Base-by-base conservation (phyloP, 495 filamentous ascomycete genomes). In the Cryomyces minteri region DNA sequence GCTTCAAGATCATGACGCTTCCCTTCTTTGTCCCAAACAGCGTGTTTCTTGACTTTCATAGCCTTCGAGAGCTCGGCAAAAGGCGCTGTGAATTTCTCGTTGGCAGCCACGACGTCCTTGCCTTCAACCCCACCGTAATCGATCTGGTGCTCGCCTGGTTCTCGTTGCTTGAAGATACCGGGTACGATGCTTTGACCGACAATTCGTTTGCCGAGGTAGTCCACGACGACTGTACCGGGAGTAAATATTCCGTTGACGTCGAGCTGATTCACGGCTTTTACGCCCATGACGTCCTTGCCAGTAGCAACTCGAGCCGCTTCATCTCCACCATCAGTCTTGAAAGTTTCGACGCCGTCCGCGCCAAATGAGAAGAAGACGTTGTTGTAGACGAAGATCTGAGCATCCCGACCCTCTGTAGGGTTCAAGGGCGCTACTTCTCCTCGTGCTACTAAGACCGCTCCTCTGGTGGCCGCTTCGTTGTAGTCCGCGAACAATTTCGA, bases 291-390 rank as follows among this genome's bases (percentile, higher is more conserved):
- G 58, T 99, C 92, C 67, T 96, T 99, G 37, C 88, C 90, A 8
- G 92, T 92, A 31, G 92, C 92, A 40, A 96, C 87, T 36, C 90
- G 75, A 8, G 92, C 92, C 39, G 92, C 92, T 62, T 99, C 92
- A 57, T 99, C 88, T 12, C 92, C 92, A 48, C 92, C 92, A 66
- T 96, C 90, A 29, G 76, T 83, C 30, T 84, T 84, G 65, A 99
- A 99, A 32, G 92, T 99, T 32, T 88, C 88, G 43, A 96, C 90
- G 38, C 92, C 92, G 59, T 99, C 92, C 38, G 88, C 90, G 50
- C 92, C 92, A 55, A 94, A 95, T 4, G 90, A 96, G 68, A 88
- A 96, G 68, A 99, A 99, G 47, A 99, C 82, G 63, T 96, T 96
- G 68, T 96, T 96, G 65, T 95, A 96, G 11, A 99, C 87, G 58